Evolutionary conservation across 2,329 filamentous ascomycete genomes (phyloP).

Genomic region (Colletotrichum chrysophilum): DNA sequence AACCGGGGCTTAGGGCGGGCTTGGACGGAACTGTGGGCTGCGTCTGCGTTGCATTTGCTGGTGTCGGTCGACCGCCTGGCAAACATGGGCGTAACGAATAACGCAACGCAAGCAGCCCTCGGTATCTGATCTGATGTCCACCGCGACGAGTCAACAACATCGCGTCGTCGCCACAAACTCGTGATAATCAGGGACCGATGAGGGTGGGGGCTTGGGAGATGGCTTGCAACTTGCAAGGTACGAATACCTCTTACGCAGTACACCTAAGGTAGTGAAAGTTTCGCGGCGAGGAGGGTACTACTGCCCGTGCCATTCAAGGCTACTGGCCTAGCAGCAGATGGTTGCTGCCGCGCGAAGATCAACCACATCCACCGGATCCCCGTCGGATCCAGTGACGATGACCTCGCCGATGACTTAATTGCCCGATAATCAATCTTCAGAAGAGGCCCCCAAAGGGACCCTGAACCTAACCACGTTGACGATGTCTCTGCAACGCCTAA

Average conservation of each 20-base stretch:
- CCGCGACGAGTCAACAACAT: neutral
- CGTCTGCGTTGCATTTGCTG: neutral
- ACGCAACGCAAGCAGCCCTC: neutral
- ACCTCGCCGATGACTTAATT: constrained; percentile 11
- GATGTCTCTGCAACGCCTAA: constrained; percentile 6
- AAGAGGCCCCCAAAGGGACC: neutral
- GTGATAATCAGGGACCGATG: neutral
- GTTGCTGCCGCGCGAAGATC: neutral
- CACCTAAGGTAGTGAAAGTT: neutral
- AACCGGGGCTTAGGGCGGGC: constrained; percentile 6
- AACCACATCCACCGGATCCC: neutral
- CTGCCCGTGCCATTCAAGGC: neutral
- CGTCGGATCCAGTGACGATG: neutral
- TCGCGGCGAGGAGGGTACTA: neutral
- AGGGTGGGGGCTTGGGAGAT: neutral
- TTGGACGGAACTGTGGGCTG: neutral
- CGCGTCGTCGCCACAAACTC: constrained; percentile 13
- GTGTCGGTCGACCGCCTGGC: neutral
- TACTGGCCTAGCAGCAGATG: neutral
- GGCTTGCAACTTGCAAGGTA: neutral
- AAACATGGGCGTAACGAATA: neutral
- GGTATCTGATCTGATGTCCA: neutral
- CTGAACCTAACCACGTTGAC: constrained; percentile 5
- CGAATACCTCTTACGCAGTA: neutral
- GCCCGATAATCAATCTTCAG: constrained; percentile 6